Percentiles rank a stretch among this genome's conserved stretches.
Evolutionary conservation across 2,329 filamentous ascomycete genomes (phyloP).

Genomic region (Pleurostoma richardsiae): DNA sequence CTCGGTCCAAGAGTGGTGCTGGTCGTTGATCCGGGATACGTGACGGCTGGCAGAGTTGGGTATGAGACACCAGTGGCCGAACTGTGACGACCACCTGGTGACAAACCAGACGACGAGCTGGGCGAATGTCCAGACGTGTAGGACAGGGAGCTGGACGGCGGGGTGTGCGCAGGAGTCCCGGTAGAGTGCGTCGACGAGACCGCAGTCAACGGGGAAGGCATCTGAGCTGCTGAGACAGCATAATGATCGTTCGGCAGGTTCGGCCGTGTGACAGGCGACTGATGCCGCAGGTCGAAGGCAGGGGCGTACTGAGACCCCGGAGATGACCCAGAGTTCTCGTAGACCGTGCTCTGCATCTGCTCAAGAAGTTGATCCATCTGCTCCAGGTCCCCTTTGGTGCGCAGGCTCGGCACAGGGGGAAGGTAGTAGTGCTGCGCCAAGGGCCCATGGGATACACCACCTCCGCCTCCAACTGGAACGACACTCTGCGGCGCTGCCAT

Average conservation of each 20-base stretch:
- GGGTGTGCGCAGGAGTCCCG: slow-evolving; percentile 72
- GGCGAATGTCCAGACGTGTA: slow-evolving; percentile 77
- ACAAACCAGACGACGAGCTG: slow-evolving; percentile 64
- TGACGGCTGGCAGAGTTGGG: slow-evolving; percentile 68
- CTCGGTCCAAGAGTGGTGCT: slow-evolving; percentile 67
- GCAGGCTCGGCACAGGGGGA: slow-evolving; percentile 78
- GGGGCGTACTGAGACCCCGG: slow-evolving; percentile 76
- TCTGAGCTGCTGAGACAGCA: slow-evolving; percentile 44
- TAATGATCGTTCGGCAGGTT: slow-evolving; percentile 21
- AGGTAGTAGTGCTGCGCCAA: slow-evolving; percentile 80
- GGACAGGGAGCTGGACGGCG: slow-evolving; percentile 69
- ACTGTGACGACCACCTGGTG: slow-evolving; percentile 59
- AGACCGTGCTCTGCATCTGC: slow-evolving; percentile 93
- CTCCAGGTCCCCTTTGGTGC: slow-evolving; percentile 89
- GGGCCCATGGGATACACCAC: slow-evolving; percentile 49
- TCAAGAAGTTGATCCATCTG: slow-evolving; percentile 94
- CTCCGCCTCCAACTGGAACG: slow-evolving; percentile 50
- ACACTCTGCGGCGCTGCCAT: slow-evolving; percentile 31
- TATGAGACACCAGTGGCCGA: slow-evolving; percentile 63
- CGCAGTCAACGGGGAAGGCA: slow-evolving; percentile 56
- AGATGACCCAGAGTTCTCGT: slow-evolving; percentile 82
- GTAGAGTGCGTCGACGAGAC: slow-evolving; percentile 47
- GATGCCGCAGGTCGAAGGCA: slow-evolving; percentile 48
- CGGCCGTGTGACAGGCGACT: slow-evolving; percentile 22
- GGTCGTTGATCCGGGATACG: slow-evolving; percentile 63